Evolutionary conservation across 768 basidiomycete species (phyloP).

Genomic region (Tephrocybe sp.): DNA sequence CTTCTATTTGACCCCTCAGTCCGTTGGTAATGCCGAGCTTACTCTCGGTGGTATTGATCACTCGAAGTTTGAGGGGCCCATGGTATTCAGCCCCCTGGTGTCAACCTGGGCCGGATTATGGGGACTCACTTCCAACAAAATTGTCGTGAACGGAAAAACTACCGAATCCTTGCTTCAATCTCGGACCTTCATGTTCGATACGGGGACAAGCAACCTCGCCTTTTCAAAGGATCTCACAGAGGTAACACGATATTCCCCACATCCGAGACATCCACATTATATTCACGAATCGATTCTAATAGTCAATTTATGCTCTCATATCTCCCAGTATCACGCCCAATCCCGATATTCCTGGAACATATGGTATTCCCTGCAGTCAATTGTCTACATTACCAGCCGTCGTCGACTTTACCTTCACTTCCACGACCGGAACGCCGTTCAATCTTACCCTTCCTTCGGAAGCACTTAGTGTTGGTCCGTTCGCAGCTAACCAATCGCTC

Average conservation of each 20-base stretch:
- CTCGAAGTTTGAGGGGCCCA: constrained; percentile 44
- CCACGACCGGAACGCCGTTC: constrained; percentile 43
- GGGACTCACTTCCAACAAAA: constrained; percentile 40
- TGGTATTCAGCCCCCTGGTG: constrained; percentile 10
- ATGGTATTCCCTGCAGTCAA: constrained; percentile 48
- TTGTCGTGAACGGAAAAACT: constrained; percentile 53
- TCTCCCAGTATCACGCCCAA: constrained; percentile 52
- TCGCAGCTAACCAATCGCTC: constrained; percentile 41
- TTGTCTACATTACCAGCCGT: constrained; percentile 44
- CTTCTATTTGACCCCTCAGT: constrained; percentile 45
- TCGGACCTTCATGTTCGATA: constrained; percentile 51
- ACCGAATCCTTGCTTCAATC: constrained; percentile 33
- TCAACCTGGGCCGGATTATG: constrained; percentile 27
- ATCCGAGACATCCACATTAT: constrained; percentile 3
- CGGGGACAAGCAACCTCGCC: constrained; percentile 53
- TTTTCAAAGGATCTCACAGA: constrained; percentile 47
- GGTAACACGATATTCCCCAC: constrained; percentile 21
- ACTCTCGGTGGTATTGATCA: constrained; percentile 52
- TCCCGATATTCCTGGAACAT: constrained; percentile 48
- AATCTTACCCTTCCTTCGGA: constrained; percentile 54
- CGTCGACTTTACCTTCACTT: constrained; percentile 51
- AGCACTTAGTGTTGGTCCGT: constrained; percentile 56
- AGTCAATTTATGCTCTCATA: constrained; percentile 56
- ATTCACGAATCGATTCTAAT: constrained; percentile 4
- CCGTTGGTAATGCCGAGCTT: constrained; percentile 49